A percentile compares a stretch with the other conserved stretches of the same genome.
Conservation (phyloP, 306 rosid genomes). For the Aeschynomene evenia region DNA sequence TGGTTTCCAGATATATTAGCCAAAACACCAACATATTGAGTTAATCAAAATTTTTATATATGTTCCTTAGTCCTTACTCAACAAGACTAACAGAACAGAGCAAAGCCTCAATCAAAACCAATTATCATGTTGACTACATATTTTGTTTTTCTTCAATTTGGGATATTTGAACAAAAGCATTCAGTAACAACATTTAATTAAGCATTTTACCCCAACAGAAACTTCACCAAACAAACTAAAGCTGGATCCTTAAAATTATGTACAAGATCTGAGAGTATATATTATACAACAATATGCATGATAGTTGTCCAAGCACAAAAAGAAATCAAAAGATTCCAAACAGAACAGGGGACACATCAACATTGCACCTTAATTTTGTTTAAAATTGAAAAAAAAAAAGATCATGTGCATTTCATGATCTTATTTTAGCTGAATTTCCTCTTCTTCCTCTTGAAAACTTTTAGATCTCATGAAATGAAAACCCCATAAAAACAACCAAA, state of each 20-base stretch:
- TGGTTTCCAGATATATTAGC: background rate
- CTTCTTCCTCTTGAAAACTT: background rate
- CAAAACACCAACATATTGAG: slow-evolving; percentile 6
- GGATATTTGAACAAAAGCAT: background rate
- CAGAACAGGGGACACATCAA: background rate
- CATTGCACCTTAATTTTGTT: background rate
- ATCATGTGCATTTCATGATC: background rate
- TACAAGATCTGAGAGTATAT: slow-evolving; percentile 1
- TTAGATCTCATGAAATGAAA: background rate
- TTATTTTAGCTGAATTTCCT: background rate
- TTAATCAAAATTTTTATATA: background rate
- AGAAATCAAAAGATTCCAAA: background rate
- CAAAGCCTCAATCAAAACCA: background rate
- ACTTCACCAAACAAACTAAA: background rate
- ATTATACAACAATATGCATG: background rate
- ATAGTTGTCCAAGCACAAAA: background rate
- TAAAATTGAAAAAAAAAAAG: background rate
- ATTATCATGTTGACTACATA: background rate
- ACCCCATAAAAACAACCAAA: too few relatives aligned
- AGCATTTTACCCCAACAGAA: background rate
- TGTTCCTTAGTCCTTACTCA: background rate
- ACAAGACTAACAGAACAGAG: background rate
- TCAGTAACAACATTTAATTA: background rate
- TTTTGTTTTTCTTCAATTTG: background rate
- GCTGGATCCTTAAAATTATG: background rate